Percentiles rank a stretch among this genome's conserved stretches.
Evolutionary conservation across 2,329 filamentous ascomycete genomes (phyloP).

Genomic region (Ceratocystis lukuohia): DNA sequence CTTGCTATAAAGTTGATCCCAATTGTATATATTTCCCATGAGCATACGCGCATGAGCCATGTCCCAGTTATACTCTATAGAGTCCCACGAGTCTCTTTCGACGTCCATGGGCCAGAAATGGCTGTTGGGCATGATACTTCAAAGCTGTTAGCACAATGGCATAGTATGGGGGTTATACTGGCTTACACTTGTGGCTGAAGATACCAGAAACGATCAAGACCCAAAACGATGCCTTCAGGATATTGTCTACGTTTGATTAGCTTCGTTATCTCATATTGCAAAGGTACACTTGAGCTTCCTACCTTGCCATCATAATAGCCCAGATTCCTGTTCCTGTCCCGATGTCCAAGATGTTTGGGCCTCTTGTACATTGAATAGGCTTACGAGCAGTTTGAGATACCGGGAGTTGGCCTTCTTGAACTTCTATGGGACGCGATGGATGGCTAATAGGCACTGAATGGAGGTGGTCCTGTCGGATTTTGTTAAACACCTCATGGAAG

Average conservation of each 20-base stretch:
- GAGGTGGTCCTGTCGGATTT: constrained; percentile 11
- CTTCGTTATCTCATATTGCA: neutral
- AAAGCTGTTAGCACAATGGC: neutral
- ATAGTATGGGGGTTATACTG: neutral
- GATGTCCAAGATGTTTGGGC: constrained; percentile 44
- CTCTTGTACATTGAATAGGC: constrained; percentile 12
- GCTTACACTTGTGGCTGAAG: constrained; percentile 31
- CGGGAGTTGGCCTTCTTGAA: neutral
- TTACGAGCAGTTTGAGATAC: constrained; percentile 6
- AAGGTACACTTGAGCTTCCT: constrained; percentile 26
- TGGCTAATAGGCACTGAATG: constrained; percentile 16
- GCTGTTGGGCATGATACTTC: constrained; percentile 57
- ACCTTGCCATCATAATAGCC: constrained; percentile 76
- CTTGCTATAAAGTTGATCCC: constrained; percentile 60
- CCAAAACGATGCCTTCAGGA: constrained; percentile 26
- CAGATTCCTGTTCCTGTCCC: constrained; percentile 87
- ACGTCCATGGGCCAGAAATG: constrained; percentile 62
- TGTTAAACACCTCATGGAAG: constrained; percentile 58
- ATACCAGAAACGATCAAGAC: constrained; percentile 29
- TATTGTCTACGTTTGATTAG: constrained; percentile 13
- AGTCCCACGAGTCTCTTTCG: constrained; percentile 53
- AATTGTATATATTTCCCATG: constrained; percentile 62
- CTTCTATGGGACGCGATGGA: neutral
- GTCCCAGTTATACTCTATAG: constrained; percentile 49
- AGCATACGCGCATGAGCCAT: constrained; percentile 73